Evolutionary conservation across 768 basidiomycete species (phyloP).

Genomic region (Pisolithus albus): DNA sequence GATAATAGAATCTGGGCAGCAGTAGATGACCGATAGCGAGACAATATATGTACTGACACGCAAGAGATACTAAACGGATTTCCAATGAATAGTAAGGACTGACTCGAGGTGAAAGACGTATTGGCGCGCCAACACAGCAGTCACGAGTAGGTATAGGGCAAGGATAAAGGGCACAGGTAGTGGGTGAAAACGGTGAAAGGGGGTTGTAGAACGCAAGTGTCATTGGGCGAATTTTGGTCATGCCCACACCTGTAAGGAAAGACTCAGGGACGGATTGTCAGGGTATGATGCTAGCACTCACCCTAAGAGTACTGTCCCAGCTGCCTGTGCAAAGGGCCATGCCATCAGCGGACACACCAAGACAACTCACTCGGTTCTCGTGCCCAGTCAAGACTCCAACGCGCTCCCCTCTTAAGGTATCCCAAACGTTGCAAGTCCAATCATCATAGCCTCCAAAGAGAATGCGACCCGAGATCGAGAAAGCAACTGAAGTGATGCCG

Average conservation of each 20-base stretch:
- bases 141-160: conserved; percentile 47
- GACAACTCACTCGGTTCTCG: conserved; percentile 95
- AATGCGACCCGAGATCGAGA: conserved; percentile 95
- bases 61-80: conserved; percentile 30
- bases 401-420: conserved; percentile 96
- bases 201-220: conserved; percentile 18
- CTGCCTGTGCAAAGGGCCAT: conserved; percentile 98
- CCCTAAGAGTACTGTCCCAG: conserved; percentile 97
- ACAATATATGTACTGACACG: conserved; percentile 33
- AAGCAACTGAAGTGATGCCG: conserved; percentile 97
- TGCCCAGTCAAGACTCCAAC: conserved; percentile 97
- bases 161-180: conserved; percentile 44
- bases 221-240: conserved; percentile 35
- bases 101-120: conserved; percentile 50
- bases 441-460: conserved; percentile 99
- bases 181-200: conserved; percentile 16
- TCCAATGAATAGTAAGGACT: conserved; percentile 48
- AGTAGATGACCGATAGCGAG: conserved; percentile 26
- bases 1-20: conserved; percentile 28
- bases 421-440: conserved; percentile 99
- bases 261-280: conserved; percentile 9
- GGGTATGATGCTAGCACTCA: conserved; percentile 32
- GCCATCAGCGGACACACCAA: conserved; percentile 93
- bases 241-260: conserved; percentile 68
- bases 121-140: conserved; percentile 24